Percentiles rank a stretch among this genome's conserved stretches.
Evolutionary conservation across 257 asterid species (phyloP).

Genomic region (Eustoma russellianum): DNA sequence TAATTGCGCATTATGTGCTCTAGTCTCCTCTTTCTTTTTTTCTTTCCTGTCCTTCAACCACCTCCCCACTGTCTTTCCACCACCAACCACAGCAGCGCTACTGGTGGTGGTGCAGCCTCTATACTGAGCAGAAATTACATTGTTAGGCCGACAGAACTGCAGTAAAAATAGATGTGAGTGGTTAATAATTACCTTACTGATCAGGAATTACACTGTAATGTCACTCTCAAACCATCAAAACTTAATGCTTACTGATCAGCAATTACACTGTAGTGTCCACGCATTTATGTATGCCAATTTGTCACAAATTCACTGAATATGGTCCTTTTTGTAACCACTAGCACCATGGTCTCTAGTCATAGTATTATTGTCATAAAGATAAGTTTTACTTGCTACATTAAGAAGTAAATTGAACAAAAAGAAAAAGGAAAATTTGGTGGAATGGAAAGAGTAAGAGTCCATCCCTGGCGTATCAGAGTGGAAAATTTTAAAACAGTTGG

Average conservation of each 20-base stretch:
- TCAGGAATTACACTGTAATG: neutral
- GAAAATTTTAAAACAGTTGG: too few relatives aligned
- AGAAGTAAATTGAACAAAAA: too few relatives aligned
- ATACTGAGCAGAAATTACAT: conserved; percentile 32
- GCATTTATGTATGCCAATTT: too few relatives aligned
- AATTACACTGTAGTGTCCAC: neutral
- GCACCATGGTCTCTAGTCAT: too few relatives aligned
- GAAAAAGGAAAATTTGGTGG: too few relatives aligned
- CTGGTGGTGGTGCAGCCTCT: conserved; percentile 29
- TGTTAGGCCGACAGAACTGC: conserved; percentile 49
- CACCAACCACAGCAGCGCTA: conserved; percentile 21
- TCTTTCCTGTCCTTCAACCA: conserved; percentile 96
- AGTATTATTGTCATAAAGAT: too few relatives aligned
- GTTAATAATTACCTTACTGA: neutral
- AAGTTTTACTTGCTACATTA: too few relatives aligned
- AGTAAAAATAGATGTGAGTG: conserved; percentile 7
- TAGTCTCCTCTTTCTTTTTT: conserved; percentile 88
- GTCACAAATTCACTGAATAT: too few relatives aligned
- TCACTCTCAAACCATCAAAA: neutral
- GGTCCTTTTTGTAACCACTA: too few relatives aligned
- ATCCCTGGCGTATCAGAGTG: too few relatives aligned
- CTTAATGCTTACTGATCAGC: neutral
- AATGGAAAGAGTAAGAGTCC: too few relatives aligned
- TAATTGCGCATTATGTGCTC: conserved; percentile 88
- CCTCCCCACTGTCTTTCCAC: conserved; percentile 86